Evolutionary conservation across 179 eudicot species (phyloP).

Genomic region (Amaranthus tricolor): DNA sequence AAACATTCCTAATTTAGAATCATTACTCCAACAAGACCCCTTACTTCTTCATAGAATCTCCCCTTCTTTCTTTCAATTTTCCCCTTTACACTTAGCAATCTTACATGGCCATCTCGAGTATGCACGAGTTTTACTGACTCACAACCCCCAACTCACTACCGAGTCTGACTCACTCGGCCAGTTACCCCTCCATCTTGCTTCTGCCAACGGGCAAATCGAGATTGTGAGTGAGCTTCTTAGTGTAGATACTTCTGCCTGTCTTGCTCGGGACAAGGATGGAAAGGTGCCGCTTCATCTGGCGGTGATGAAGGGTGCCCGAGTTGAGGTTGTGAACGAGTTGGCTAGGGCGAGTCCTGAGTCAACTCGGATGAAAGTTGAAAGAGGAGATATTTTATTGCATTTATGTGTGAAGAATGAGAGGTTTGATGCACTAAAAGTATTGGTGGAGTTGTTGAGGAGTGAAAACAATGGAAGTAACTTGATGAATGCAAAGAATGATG

Average conservation of each 20-base stretch:
- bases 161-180: too few relatives aligned
- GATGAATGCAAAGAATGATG: constrained; percentile 37
- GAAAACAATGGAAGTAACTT: constrained; percentile 20
- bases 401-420: constrained; percentile 38
- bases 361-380: constrained; percentile 21
- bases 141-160: too few relatives aligned
- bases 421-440: constrained; percentile 37
- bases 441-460: constrained; percentile 19
- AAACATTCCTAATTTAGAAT: too few relatives aligned
- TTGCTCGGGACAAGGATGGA: constrained; percentile 33
- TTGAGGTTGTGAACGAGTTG: constrained; percentile 39
- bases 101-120: too few relatives aligned
- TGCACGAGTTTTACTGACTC: too few relatives aligned
- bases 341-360: constrained; percentile 29
- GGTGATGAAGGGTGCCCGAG: constrained; percentile 36
- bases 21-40: too few relatives aligned
- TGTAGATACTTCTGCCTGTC: constrained; percentile 6
- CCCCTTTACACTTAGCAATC: too few relatives aligned
- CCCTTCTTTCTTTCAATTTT: too few relatives aligned
- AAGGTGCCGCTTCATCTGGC: constrained; percentile 45
- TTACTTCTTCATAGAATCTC: too few relatives aligned
- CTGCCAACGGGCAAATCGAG: too few relatives aligned
- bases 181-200: too few relatives aligned
- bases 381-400: constrained; percentile 44
- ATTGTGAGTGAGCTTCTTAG: too few relatives aligned